phyloP scores from a whole-genome alignment of 2,329 filamentous ascomycete species.

The Atkinsonella texensis region DNA sequence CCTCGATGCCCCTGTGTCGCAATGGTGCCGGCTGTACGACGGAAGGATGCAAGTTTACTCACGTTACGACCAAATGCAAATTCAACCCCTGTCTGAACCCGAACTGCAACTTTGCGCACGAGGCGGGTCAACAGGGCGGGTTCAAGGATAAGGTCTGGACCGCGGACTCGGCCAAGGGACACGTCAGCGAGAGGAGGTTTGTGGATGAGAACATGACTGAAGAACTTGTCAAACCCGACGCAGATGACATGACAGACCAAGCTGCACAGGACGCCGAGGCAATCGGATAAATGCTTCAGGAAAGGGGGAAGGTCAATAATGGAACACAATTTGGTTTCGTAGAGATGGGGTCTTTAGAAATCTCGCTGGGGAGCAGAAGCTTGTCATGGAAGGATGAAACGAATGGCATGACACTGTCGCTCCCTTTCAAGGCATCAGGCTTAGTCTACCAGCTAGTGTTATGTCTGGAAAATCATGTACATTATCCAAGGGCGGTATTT shows the following conservation, averaged over 20 bases:
- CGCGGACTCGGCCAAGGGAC: constrained; percentile 42
- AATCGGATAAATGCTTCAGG: constrained; percentile 13
- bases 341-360: not conserved
- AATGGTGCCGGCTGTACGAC: constrained; percentile 83
- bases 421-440: not conserved
- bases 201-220: constrained; percentile 56
- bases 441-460: not conserved
- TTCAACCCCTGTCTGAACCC: constrained; percentile 87
- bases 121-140: constrained; percentile 74
- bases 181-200: constrained; percentile 84
- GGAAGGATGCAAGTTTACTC: constrained; percentile 78
- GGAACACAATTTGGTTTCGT: not conserved
- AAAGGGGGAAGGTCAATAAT: not conserved
- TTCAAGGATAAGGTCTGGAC: constrained; percentile 91
- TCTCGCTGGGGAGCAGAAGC: not conserved
- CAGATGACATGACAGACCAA: constrained; percentile 25
- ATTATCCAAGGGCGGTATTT: constrained; percentile 9
- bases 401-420: not conserved
- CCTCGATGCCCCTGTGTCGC: constrained; percentile 72
- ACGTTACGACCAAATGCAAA: constrained; percentile 73
- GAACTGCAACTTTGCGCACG: constrained; percentile 81
- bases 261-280: constrained; percentile 26
- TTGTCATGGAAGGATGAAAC: not conserved
- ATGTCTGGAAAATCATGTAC: constrained; percentile 7
- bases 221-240: constrained; percentile 58